Evolutionary conservation across 2,329 filamentous ascomycete genomes (phyloP).

Genomic region (Epichloe sibirici): DNA sequence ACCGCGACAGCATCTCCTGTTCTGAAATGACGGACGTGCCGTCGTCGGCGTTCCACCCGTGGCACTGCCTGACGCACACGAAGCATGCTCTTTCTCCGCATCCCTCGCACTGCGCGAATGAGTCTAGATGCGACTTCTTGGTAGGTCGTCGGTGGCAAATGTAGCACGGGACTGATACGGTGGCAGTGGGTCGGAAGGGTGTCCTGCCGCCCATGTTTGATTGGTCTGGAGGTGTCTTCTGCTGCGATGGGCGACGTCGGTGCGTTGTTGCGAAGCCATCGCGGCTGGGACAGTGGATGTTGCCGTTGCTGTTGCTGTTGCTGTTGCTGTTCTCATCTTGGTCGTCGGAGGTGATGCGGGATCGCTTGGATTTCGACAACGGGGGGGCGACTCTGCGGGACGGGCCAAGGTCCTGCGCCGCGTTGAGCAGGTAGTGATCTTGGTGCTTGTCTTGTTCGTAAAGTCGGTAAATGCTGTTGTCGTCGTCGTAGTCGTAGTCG

Average conservation of each 20-base stretch:
- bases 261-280: conserved; percentile 9
- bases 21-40: conserved; percentile 15
- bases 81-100: conserved; percentile 54
- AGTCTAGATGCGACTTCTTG: conserved; percentile 53
- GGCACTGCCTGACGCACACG: conserved; percentile 55
- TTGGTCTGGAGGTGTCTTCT: conserved; percentile 13
- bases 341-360: conserved; percentile 15
- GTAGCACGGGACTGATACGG: conserved; percentile 45
- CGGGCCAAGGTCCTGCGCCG: conserved; percentile 11
- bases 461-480: conserved; percentile 13
- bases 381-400: conserved; percentile 20
- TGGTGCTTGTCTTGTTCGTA: conserved; percentile 15
- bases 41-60: conserved; percentile 28
- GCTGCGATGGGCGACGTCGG: conserved; percentile 15
- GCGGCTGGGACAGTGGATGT: conserved; percentile 12
- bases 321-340: conserved; percentile 12
- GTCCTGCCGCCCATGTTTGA: conserved; percentile 6
- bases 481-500: conserved; percentile 16
- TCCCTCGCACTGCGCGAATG: conserved; percentile 50
- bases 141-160: conserved; percentile 55
- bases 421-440: conserved; percentile 16
- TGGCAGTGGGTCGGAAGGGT: conserved; percentile 6
- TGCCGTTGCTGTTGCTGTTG: conserved; percentile 11
- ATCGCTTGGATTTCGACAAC: conserved; percentile 15
- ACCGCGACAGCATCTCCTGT: conserved; percentile 27